A percentile compares a stretch with the other conserved stretches of the same genome.
These are phyloP conservation scores for Camelina hispida DNA, from an alignment of 345 rosid species.

Conservation along the genomic window DNA sequence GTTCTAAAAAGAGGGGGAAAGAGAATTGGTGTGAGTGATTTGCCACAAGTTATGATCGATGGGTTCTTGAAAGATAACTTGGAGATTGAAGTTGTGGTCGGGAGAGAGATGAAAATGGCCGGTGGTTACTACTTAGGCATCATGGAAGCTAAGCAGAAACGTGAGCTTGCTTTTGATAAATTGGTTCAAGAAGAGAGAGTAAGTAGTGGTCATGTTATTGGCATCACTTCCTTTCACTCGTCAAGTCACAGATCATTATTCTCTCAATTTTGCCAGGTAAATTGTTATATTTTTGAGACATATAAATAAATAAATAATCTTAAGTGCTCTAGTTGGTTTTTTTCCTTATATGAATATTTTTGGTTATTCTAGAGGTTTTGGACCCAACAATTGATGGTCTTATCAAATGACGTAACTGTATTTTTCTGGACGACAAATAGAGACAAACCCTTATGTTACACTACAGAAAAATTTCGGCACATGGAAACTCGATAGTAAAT, in stretches of 20 bases:
- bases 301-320: not conserved
- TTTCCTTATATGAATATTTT: not conserved
- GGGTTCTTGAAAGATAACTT: conserved; percentile 56
- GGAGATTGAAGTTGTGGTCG: conserved; percentile 54
- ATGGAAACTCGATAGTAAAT: not conserved
- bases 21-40: conserved; percentile 54
- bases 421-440: conserved; percentile 1
- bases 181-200: conserved; percentile 26
- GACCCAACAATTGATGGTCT: conserved; percentile 11
- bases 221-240: conserved; percentile 49
- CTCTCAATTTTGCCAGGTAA: conserved; percentile 60
- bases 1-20: conserved; percentile 50
- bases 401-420: not conserved
- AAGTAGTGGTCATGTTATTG: conserved; percentile 44
- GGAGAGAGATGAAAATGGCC: conserved; percentile 55
- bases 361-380: conserved; percentile 1
- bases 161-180: conserved; percentile 28
- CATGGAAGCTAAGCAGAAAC: conserved; percentile 47
- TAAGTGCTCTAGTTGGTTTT: not conserved
- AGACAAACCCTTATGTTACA: not conserved
- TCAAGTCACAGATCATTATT: conserved; percentile 48
- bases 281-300: not conserved
- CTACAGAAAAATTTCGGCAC: too few relatives aligned
- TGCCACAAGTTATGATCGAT: conserved; percentile 68
- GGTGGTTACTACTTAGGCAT: conserved; percentile 57